Percentiles rank a stretch among this genome's conserved stretches.
Evolutionary conservation across 129 eudicot genomes (phyloP).

Genomic region (Sambucus nigra): DNA sequence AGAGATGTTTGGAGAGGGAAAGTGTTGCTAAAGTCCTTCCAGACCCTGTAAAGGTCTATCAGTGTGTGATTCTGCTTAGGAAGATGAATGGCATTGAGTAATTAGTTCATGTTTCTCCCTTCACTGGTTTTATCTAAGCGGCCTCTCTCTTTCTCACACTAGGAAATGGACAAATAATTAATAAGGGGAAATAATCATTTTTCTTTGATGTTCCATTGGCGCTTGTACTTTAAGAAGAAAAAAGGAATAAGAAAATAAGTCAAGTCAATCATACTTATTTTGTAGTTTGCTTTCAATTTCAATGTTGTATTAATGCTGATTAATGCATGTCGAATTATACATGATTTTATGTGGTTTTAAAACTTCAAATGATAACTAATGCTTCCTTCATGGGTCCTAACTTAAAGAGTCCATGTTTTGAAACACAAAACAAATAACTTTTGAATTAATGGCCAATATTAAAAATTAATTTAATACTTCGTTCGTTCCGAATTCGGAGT

Average conservation of each 20-base stretch:
- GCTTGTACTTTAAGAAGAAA: not conserved
- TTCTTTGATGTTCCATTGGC: not conserved
- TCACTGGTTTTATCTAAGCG: not conserved
- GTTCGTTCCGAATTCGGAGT: too few species aligned
- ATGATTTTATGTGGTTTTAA: too few species aligned
- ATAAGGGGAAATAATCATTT: constrained; percentile 5
- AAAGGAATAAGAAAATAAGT: not conserved
- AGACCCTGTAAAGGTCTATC: constrained; percentile 29
- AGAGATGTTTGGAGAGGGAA: constrained; percentile 37
- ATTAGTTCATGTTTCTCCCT: not conserved
- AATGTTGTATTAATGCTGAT: not conserved
- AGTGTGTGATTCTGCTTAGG: constrained; percentile 42
- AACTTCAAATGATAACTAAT: too few species aligned
- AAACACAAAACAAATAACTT: too few species aligned
- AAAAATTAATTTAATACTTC: too few species aligned
- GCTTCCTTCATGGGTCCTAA: too few species aligned
- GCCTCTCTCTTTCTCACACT: not conserved
- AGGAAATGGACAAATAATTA: not conserved
- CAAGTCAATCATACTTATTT: not conserved
- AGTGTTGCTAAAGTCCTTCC: constrained; percentile 41
- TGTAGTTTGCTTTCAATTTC: not conserved
- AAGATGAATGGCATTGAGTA: constrained; percentile 55
- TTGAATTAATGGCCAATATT: too few species aligned
- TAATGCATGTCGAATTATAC: not conserved
- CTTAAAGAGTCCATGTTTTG: too few species aligned